These are phyloP conservation scores for Tylopilus orsonianus DNA, from an alignment of 1,284 basidiomycete species.

Conservation along the genomic window DNA sequence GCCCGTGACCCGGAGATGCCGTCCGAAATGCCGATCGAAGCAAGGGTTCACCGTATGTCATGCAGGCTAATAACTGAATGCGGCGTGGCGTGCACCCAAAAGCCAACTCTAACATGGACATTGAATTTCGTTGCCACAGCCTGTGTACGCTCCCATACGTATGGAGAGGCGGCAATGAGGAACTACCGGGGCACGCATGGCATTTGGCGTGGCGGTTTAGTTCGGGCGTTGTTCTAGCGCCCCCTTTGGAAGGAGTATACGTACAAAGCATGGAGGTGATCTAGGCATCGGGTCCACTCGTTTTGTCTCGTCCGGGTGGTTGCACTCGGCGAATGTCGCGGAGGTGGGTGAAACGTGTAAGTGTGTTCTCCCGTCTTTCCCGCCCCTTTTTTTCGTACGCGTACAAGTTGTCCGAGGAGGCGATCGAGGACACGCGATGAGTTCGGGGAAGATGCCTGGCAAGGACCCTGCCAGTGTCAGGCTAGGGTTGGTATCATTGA, in stretches of 20 bases:
- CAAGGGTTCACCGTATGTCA: background rate
- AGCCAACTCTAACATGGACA: background rate
- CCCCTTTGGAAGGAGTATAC: conserved; percentile 1
- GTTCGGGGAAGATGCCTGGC: background rate
- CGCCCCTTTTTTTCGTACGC: background rate
- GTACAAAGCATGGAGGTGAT: background rate
- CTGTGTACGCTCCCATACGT: background rate
- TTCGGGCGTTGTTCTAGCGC: background rate
- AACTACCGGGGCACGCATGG: background rate
- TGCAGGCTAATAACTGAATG: background rate
- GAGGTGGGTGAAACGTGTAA: background rate
- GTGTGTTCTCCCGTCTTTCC: conserved; percentile 4
- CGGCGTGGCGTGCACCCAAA: background rate
- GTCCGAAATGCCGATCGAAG: conserved; percentile 11
- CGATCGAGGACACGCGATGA: background rate
- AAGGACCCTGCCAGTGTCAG: background rate
- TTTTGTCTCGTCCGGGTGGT: background rate
- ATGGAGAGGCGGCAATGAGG: background rate
- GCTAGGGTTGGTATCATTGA: background rate
- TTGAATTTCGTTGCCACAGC: background rate
- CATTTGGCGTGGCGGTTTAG: background rate
- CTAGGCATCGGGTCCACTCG: background rate
- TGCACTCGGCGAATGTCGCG: background rate
- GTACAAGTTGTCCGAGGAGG: background rate
- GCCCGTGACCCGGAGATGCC: background rate